Conservation (phyloP, 192 early-diverging fungal genomes). For the Linderina pennispora region DNA sequence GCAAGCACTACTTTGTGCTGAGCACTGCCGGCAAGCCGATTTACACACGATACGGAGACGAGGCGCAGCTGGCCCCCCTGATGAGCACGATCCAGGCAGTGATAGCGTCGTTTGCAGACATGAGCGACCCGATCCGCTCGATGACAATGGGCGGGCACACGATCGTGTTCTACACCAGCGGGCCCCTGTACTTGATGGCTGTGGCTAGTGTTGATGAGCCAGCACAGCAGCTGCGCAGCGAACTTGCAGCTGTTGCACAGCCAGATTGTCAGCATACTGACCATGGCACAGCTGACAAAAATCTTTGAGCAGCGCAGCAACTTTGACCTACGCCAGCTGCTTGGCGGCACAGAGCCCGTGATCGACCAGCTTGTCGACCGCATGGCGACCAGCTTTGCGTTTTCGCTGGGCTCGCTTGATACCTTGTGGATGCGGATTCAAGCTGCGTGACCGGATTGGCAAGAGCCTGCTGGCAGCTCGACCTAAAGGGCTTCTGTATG, state of each 20-base stretch:
- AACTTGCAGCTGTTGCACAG: slow-evolving; percentile 73
- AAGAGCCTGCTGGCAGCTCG: slow-evolving; percentile 49
- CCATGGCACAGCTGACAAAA: slow-evolving; percentile 65
- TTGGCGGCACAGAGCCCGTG: slow-evolving; percentile 77
- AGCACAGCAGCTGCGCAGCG: slow-evolving; percentile 68
- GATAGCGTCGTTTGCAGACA: slow-evolving; percentile 74
- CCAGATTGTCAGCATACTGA: slow-evolving; percentile 83
- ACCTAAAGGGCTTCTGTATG: slow-evolving; percentile 69
- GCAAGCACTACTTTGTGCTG: slow-evolving; percentile 88
- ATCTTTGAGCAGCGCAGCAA: slow-evolving; percentile 84
- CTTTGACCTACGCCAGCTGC: slow-evolving; percentile 80
- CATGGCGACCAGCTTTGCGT: slow-evolving; percentile 65
- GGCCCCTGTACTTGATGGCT: slow-evolving; percentile 80
- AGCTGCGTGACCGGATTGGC: slow-evolving; percentile 65
- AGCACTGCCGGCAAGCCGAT: slow-evolving; percentile 94
- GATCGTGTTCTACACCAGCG: slow-evolving; percentile 77
- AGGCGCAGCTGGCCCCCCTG: slow-evolving; percentile 75
- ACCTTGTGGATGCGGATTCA: slow-evolving; percentile 62
- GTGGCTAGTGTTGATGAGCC: slow-evolving; percentile 76
- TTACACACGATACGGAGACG: slow-evolving; percentile 88
- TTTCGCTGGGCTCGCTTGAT: slow-evolving; percentile 70
- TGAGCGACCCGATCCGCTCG: slow-evolving; percentile 70
- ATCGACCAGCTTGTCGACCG: slow-evolving; percentile 68
- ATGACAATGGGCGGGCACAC: slow-evolving; percentile 57
- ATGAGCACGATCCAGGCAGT: slow-evolving; percentile 91